Evolutionary conservation across 306 rosid species (phyloP).

Genomic region (Coriaria nepalensis): DNA sequence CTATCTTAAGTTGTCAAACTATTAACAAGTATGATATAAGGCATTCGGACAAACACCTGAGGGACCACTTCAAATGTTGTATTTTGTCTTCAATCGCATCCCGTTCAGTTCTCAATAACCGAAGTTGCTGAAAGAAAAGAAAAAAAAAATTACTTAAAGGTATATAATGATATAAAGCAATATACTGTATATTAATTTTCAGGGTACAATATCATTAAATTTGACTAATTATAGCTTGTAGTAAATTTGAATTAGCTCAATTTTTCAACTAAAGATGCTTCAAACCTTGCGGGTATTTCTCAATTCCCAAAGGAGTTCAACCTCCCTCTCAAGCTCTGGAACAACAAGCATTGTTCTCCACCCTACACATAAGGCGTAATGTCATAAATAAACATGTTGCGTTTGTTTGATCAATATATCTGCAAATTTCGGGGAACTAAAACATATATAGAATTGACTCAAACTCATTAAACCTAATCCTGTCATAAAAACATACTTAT

Average conservation of each 20-base stretch:
- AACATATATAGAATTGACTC: not conserved
- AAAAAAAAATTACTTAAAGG: too few species aligned
- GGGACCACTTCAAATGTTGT: conserved; percentile 71
- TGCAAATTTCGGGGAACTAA: not conserved
- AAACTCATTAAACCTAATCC: too few species aligned
- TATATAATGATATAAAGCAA: too few species aligned
- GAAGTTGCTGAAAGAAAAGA: conserved; percentile 50
- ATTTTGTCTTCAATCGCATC: conserved; percentile 76
- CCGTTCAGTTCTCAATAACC: conserved; percentile 61
- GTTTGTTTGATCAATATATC: too few species aligned
- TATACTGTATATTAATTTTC: too few species aligned
- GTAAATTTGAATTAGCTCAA: too few species aligned
- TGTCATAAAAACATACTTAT: not conserved
- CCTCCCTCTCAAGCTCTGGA: conserved; percentile 94
- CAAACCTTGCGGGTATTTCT: conserved; percentile 79
- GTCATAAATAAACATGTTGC: not conserved
- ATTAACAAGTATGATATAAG: conserved; percentile 2
- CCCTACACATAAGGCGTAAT: conserved; percentile 33
- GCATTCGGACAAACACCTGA: conserved; percentile 33
- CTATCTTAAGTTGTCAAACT: conserved; percentile 1
- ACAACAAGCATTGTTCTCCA: conserved; percentile 99
- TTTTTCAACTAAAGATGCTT: not conserved
- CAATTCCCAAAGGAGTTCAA: conserved; percentile 67
- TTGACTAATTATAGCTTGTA: not conserved
- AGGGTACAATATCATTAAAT: not conserved